phyloP scores from a whole-genome alignment of 768 basidiomycete species.

The Leccinellum luteum region DNA sequence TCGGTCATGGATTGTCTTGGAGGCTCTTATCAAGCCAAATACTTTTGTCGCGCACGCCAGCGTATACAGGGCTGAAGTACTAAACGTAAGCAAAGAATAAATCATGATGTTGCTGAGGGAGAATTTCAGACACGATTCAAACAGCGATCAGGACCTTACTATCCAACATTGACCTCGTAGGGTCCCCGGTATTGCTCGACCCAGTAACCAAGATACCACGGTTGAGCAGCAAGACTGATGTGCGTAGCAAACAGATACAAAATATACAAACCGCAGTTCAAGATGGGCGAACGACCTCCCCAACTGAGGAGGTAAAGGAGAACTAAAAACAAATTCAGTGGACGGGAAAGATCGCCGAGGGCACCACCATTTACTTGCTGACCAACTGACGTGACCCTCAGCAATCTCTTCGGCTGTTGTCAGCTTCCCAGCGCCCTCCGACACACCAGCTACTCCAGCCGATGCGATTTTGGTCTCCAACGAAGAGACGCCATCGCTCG shows the following conservation, averaged over 20 bases:
- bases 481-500: conserved; percentile 20
- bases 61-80: conserved; percentile 32
- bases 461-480: conserved; percentile 13
- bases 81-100: conserved; percentile 38
- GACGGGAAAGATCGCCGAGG: background rate
- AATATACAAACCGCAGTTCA: conserved; percentile 31
- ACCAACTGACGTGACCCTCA: conserved; percentile 12
- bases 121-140: background rate
- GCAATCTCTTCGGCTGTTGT: conserved; percentile 16
- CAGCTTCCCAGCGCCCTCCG: background rate
- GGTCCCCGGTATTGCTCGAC: conserved; percentile 29
- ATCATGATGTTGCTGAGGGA: conserved; percentile 46
- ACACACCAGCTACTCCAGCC: conserved; percentile 3
- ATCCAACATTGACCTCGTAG: conserved; percentile 30
- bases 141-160: conserved; percentile 22
- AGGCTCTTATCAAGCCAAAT: conserved; percentile 49
- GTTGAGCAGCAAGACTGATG: conserved; percentile 24
- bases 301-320: conserved; percentile 17
- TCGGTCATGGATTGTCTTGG: conserved; percentile 48
- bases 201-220: conserved; percentile 39
- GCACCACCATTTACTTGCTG: conserved; percentile 14
- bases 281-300: conserved; percentile 21
- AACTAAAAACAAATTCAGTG: conserved; percentile 1
- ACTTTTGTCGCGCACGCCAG: conserved; percentile 38
- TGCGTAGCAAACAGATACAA: conserved; percentile 22